These are phyloP conservation scores for Microbotryomycetes sp. DNA, from an alignment of 1,284 basidiomycete species.

Conservation along the genomic window DNA sequence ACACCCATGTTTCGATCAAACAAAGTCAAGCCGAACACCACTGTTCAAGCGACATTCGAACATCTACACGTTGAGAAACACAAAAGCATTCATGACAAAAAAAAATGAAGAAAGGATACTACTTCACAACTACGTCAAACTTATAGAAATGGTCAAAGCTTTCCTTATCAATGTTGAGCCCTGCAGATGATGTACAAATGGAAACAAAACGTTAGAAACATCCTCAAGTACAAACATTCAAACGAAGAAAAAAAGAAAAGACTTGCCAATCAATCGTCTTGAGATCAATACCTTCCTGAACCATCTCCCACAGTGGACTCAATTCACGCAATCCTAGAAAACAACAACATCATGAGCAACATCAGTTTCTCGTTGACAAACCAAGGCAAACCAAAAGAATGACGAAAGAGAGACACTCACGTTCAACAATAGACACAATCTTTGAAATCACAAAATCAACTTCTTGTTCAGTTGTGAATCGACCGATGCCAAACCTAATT, in stretches of 20 bases:
- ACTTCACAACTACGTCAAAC: conserved; percentile 21
- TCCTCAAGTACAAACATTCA: not conserved
- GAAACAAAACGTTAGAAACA: not conserved
- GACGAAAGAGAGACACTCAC: conserved; percentile 30
- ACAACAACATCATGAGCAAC: not conserved
- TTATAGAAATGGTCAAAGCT: not conserved
- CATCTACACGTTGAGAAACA: not conserved
- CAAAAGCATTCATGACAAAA: not conserved
- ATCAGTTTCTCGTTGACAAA: not conserved
- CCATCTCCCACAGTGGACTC: conserved; percentile 90
- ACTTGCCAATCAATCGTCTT: conserved; percentile 76
- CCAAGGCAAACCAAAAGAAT: not conserved
- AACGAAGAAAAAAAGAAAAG: not conserved
- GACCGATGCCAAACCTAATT: conserved; percentile 92
- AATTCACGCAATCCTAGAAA: conserved; percentile 35
- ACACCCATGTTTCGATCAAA: no score
- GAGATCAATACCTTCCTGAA: conserved; percentile 93
- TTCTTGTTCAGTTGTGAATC: conserved; percentile 97
- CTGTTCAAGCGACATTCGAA: no score
- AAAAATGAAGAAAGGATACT: conserved; percentile 31
- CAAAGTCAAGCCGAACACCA: no score
- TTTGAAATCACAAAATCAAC: conserved; percentile 89
- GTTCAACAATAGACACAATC: conserved; percentile 75
- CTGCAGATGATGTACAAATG: no score
- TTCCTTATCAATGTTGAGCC: not conserved